These are phyloP conservation scores for Aphanomyces stellatus DNA, from an alignment of 352 stramenopile species.

Conservation along the genomic window DNA sequence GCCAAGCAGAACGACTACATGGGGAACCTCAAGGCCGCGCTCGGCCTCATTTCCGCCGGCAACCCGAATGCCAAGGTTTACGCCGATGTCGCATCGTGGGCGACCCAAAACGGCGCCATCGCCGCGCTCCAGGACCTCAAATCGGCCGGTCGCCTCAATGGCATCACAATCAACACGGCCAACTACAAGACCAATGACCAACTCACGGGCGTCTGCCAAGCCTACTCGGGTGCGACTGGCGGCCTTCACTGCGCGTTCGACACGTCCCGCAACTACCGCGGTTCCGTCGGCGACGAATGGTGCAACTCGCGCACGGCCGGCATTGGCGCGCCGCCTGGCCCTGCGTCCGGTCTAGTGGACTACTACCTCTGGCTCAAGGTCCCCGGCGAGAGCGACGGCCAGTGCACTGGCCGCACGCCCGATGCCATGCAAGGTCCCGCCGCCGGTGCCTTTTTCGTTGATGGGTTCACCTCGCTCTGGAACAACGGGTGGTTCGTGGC, in stretches of 20 bases:
- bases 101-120: background rate
- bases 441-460: constrained; percentile 43
- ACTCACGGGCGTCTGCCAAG: constrained; percentile 33
- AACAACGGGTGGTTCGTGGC: constrained; percentile 59
- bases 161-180: constrained; percentile 59
- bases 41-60: constrained; percentile 32
- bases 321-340: constrained; percentile 44
- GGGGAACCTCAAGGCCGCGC: constrained; percentile 40
- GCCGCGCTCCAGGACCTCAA: constrained; percentile 28
- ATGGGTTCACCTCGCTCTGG: constrained; percentile 45
- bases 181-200: constrained; percentile 57
- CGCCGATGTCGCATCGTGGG: constrained; percentile 53
- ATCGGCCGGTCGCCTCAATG: constrained; percentile 34
- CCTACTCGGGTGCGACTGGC: background rate
- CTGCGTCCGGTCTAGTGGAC: constrained; percentile 43
- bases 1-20: constrained; percentile 33
- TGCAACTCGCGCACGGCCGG: constrained; percentile 50
- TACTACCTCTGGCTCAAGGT: constrained; percentile 64
- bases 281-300: constrained; percentile 35
- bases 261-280: constrained; percentile 49
- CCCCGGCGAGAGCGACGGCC: constrained; percentile 52
- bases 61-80: constrained; percentile 57
- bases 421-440: constrained; percentile 41
- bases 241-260: constrained; percentile 48
- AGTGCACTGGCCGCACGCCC: constrained; percentile 36